Evolutionary conservation across 805 yeast genomes (phyloP), one percentile per base, ranked within the genome.

Genomic region (Candida alai): DNA sequence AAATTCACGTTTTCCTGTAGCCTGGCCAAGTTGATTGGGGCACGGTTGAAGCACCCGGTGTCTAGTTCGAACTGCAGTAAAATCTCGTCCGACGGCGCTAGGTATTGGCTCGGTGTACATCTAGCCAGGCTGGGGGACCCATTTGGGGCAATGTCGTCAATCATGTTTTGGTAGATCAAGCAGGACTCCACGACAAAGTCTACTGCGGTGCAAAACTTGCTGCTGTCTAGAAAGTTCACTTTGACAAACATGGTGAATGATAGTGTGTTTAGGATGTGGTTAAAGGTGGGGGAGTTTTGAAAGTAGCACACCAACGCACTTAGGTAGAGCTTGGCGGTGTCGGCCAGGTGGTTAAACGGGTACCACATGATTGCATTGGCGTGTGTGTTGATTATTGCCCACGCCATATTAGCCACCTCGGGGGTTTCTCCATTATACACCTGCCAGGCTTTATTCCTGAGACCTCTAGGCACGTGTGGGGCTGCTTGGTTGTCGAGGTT

Each of bases 161-260:
- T 16, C 9, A 40, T 30, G 12, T 28, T 32, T 11, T 10, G 13
- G 28, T 45, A 44, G 4, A 13, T 20, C 9, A n/a, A 8, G 21
- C 34, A 49, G 2, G 45, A 31, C n/a, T 48, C 45, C 35, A 29
- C 41, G 16, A 52, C 37, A 39, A 42, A 46, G 2, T 40, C 37
- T 7, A 48, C 29, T 4, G 46, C 37, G n/a, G 18, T 12, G 11
- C 34, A 10, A 23, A 45, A 42, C 11, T 36, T 24, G n/a, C 31
- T 17, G 24, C 36, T 37, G 17, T 19, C 30, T 11, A 35, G 28
- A 2, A 44, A 12, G 28, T 47, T 43, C 12, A 42, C 21, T 23
- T 39, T 39, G 6, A 34, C 12, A 16, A 35, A 34, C 13, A 37
- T n/a, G 5, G 9, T 14, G 23, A 30, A 31, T 16, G 38, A 37